Evolutionary conservation across 2,329 filamentous ascomycete species (phyloP).

Genomic region (Penicillium sp.): DNA sequence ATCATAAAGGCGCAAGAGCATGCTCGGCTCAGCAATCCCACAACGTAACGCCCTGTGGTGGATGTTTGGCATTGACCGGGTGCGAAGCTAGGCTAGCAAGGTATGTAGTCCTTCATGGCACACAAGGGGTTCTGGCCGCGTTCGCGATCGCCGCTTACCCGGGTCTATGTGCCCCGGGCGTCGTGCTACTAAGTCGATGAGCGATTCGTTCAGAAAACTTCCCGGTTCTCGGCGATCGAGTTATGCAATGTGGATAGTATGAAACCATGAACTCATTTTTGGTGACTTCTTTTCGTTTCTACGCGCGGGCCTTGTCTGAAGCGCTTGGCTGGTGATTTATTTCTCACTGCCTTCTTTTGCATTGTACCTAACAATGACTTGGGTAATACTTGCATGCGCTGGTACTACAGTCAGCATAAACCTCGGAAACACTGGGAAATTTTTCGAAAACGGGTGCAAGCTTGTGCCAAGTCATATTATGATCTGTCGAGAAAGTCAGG

Average conservation of each 20-base stretch:
- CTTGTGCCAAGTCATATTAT: neutral
- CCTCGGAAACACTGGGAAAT: neutral
- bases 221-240: constrained; percentile 22
- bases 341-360: neutral
- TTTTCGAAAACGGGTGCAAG: neutral
- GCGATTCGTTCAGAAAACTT: constrained; percentile 14
- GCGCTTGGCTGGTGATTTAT: neutral
- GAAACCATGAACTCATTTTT: neutral
- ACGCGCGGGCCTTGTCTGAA: neutral
- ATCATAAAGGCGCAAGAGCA: neutral
- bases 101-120: neutral
- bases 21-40: neutral
- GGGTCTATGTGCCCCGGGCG: constrained; percentile 5
- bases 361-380: neutral
- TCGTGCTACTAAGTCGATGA: constrained; percentile 8
- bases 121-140: constrained; percentile 13
- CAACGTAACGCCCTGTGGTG: neutral
- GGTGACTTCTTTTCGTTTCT: neutral
- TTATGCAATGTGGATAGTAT: neutral
- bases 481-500: neutral
- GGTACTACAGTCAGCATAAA: neutral
- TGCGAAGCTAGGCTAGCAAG: neutral
- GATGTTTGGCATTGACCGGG: neutral
- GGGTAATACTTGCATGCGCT: neutral
- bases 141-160: constrained; percentile 13